Percentiles rank a stretch among this genome's conserved stretches.
These are phyloP conservation scores for Entophlyctis luteolus DNA, from an alignment of 192 early-diverging fungal species.

Conservation along the genomic window DNA sequence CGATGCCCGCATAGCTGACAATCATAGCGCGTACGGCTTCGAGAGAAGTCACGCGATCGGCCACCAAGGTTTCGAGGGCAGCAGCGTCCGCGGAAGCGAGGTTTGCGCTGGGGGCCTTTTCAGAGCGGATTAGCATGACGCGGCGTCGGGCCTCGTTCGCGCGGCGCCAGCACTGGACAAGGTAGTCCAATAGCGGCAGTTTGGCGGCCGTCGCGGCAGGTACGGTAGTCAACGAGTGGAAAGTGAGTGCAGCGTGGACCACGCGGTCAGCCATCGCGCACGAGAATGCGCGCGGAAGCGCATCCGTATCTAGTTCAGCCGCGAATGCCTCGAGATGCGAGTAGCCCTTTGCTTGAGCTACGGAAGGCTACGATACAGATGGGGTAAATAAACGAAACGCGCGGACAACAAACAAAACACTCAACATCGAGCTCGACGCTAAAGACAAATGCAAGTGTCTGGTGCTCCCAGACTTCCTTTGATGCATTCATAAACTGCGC, in stretches of 20 bases:
- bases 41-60: constrained; percentile 59
- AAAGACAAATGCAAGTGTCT: constrained; percentile 72
- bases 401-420: not conserved
- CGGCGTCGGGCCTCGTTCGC: constrained; percentile 22
- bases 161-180: constrained; percentile 41
- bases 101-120: constrained; percentile 20
- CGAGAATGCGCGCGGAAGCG: not conserved
- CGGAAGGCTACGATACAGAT: constrained; percentile 8
- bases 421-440: constrained; percentile 71
- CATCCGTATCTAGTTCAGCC: constrained; percentile 23
- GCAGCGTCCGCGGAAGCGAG: not conserved
- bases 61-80: constrained; percentile 14
- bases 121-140: constrained; percentile 40
- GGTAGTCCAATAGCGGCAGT: constrained; percentile 37
- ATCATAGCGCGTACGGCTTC: constrained; percentile 57
- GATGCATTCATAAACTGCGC: constrained; percentile 24
- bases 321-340: constrained; percentile 16
- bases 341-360: constrained; percentile 14
- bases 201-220: not conserved
- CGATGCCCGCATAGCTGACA: constrained; percentile 78
- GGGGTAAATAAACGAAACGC: not conserved
- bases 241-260: too few relatives aligned
- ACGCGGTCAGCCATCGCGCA: too few relatives aligned
- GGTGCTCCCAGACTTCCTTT: constrained; percentile 79
- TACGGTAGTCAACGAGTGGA: too few relatives aligned